phyloP scores from a whole-genome alignment of 2,329 filamentous ascomycete genomes.

The Penicillium sp. region DNA sequence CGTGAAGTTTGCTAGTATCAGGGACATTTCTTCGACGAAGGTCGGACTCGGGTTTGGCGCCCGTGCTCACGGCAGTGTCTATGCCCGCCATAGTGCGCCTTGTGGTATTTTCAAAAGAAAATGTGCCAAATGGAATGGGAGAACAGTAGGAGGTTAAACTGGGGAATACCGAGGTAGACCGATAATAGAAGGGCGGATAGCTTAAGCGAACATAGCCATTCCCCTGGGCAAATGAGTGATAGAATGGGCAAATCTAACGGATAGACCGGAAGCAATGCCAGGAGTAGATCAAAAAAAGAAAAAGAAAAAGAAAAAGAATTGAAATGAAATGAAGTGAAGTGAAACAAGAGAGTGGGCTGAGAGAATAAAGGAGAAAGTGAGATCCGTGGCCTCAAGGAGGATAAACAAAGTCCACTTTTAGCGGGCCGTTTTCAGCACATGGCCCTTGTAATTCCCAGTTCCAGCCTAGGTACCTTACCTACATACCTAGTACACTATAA shows the following conservation, averaged over 20 bases:
- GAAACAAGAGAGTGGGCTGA: constrained; percentile 9
- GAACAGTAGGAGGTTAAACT: not conserved
- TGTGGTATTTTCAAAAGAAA: not conserved
- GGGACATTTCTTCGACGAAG: constrained; percentile 46
- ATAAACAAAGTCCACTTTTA: constrained; percentile 25
- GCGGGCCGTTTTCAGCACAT: constrained; percentile 24
- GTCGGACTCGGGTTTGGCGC: constrained; percentile 36
- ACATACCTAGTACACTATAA: not conserved
- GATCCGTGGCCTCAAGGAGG: constrained; percentile 23
- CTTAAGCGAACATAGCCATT: constrained; percentile 25
- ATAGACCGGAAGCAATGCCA: constrained; percentile 7
- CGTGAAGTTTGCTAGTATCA: constrained; percentile 31
- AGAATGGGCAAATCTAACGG: constrained; percentile 7
- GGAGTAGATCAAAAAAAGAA: not conserved
- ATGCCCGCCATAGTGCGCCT: constrained; percentile 32
- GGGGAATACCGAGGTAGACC: constrained; percentile 2
- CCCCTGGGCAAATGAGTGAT: constrained; percentile 10
- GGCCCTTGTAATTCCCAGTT: constrained; percentile 6
- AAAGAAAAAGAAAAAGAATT: constrained; percentile 10
- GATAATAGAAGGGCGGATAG: constrained; percentile 3
- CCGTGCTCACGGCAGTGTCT: constrained; percentile 37
- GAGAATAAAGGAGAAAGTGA: constrained; percentile 12
- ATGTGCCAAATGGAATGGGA: not conserved
- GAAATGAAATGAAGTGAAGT: constrained; percentile 9
- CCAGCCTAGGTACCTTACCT: not conserved